These are phyloP conservation scores for Cantharellus cinnabarinus DNA, from an alignment of 768 basidiomycete genomes.

Conservation along the genomic window DNA sequence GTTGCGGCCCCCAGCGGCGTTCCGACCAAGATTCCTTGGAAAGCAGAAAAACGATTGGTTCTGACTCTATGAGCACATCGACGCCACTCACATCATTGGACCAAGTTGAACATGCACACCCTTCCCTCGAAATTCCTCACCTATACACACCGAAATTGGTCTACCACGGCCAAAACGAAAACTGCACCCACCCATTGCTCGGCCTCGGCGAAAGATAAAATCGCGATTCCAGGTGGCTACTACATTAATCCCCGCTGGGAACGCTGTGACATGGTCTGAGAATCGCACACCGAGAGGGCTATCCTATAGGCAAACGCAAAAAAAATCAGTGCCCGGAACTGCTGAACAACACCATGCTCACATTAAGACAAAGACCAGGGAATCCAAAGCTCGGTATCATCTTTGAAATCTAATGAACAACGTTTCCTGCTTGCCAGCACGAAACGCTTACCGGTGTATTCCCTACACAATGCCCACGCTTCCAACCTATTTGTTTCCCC, in stretches of 20 bases:
- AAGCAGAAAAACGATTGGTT: not conserved
- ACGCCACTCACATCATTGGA: not conserved
- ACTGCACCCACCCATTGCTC: slow-evolving; percentile 33
- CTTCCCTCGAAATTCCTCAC: slow-evolving; percentile 61
- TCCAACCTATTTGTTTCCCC: too few species aligned
- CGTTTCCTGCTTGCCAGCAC: not conserved
- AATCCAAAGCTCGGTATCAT: slow-evolving; percentile 6
- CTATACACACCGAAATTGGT: not conserved
- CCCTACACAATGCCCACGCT: slow-evolving; percentile 8
- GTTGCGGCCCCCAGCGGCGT: slow-evolving; percentile 46
- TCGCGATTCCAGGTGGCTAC: slow-evolving; percentile 45
- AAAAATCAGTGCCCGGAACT: not conserved
- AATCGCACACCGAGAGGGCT: slow-evolving; percentile 43
- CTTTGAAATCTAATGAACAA: not conserved
- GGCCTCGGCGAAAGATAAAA: slow-evolving; percentile 28
- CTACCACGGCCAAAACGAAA: not conserved
- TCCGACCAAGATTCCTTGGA: slow-evolving; percentile 58
- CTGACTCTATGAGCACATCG: not conserved
- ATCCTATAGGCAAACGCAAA: not conserved
- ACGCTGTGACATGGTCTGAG: slow-evolving; percentile 51
- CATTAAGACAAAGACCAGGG: slow-evolving; percentile 19
- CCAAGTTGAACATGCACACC: slow-evolving; percentile 60
- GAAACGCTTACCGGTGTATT: slow-evolving; percentile 5
- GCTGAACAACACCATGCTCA: not conserved
- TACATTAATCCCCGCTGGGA: slow-evolving; percentile 68